These are phyloP conservation scores for Erysimum pusillum DNA, from an alignment of 441 rosid genomes.

Conservation along the genomic window DNA sequence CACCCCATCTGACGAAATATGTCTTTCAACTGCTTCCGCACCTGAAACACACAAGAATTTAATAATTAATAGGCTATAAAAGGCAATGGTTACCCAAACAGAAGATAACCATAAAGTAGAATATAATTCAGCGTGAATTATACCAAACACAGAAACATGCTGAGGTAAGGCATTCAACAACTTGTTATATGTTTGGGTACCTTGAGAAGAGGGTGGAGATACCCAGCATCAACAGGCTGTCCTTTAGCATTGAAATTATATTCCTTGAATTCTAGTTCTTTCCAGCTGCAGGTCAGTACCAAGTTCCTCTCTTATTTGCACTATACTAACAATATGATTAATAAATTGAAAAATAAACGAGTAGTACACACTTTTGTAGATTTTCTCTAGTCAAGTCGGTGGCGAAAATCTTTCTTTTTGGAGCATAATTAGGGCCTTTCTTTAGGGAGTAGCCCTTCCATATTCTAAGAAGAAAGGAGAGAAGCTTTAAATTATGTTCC, in stretches of 20 bases:
- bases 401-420: slow-evolving; percentile 74
- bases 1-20: slow-evolving; percentile 89
- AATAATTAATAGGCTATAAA: background rate
- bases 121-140: background rate
- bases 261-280: slow-evolving; percentile 88
- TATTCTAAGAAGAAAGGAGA: slow-evolving; percentile 50
- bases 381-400: slow-evolving; percentile 94
- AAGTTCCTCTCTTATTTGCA: slow-evolving; percentile 30
- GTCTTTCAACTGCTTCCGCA: slow-evolving; percentile 76
- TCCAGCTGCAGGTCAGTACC: slow-evolving; percentile 65
- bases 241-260: slow-evolving; percentile 93
- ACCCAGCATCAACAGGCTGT: slow-evolving; percentile 85
- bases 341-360: background rate
- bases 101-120: background rate
- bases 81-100: slow-evolving; percentile 9
- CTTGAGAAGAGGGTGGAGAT: slow-evolving; percentile 95
- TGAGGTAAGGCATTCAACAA: slow-evolving; percentile 20
- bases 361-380: slow-evolving; percentile 69
- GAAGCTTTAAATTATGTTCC: slow-evolving; percentile 7
- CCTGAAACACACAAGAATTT: slow-evolving; percentile 51
- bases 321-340: slow-evolving; percentile 7
- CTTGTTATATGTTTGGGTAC: slow-evolving; percentile 48
- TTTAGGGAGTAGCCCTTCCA: slow-evolving; percentile 87
- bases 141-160: slow-evolving; percentile 4
- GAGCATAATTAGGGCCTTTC: slow-evolving; percentile 91